phyloP scores from a whole-genome alignment of 805 yeast species.

The Lipomyces starkeyi region DNA sequence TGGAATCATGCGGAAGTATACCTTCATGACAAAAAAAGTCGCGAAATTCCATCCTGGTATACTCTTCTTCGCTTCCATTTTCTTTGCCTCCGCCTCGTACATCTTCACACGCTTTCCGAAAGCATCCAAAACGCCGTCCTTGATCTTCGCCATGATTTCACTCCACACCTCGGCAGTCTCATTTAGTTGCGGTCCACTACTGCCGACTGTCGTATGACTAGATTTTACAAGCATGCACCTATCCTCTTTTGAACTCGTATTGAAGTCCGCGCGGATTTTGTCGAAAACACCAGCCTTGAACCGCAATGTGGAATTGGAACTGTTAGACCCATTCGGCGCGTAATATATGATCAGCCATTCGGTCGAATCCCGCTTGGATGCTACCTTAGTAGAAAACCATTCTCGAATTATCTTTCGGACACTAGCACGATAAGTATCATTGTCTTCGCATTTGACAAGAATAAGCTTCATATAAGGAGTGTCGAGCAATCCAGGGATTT shows the following conservation, averaged over 20 bases:
- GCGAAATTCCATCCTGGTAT: conserved; percentile 56
- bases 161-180: conserved; percentile 61
- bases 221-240: conserved; percentile 44
- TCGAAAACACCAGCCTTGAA: conserved; percentile 59
- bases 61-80: conserved; percentile 46
- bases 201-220: conserved; percentile 17
- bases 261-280: conserved; percentile 61
- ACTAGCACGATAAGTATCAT: conserved; percentile 78
- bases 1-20: neutral
- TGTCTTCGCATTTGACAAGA: conserved; percentile 66
- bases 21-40: conserved; percentile 51
- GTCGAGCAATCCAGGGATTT: conserved; percentile 49
- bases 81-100: conserved; percentile 51
- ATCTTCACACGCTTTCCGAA: conserved; percentile 56
- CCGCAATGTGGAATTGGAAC: conserved; percentile 44
- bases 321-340: conserved; percentile 49
- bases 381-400: conserved; percentile 65
- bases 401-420: conserved; percentile 81
- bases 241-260: conserved; percentile 47
- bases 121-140: conserved; percentile 58
- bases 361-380: conserved; percentile 52
- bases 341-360: conserved; percentile 68
- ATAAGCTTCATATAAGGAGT: conserved; percentile 69
- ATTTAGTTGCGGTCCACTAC: conserved; percentile 37
- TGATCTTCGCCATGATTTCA: conserved; percentile 53